Base-by-base conservation (phyloP, 225 moss, liverwort and hornwort species). In the Neckera pumila region DNA sequence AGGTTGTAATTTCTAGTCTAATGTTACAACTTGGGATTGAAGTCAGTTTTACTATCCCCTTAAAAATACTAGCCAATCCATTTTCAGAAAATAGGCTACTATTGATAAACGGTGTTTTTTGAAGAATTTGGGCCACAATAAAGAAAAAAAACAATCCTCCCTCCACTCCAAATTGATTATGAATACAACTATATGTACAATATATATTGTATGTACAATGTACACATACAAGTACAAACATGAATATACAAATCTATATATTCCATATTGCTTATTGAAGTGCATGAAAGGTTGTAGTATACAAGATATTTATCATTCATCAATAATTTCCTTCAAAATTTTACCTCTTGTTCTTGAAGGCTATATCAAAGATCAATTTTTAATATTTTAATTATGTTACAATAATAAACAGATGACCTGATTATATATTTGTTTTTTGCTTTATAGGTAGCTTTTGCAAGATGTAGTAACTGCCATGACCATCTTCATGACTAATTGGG, bases 81-180 rank as follows among this genome's bases (percentile, higher is more conserved):
- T 33, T 34, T 6, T 3, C 47, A 65, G 3, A 33, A 34, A 34
- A 34, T 17, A 3, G 18, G 4, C 6, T 34, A 18, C 9, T 0
- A 34, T 34, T 65, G 5, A 10, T 0, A 36, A 3, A 34, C 0
- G 0, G 1, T 64, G 10, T 2, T 64, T 33, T 3, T 1, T 33
- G 5, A 2, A 33, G 31, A 64, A 33, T 33, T 0, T 1, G 4
- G 1, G 3, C 10, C 0, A 34, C 0, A 5, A 63, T 16, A 16
- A 63, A 4, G 3, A 5, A 63, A 17, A 56, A 33, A 64, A 64
- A 17, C 16, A 33, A 63, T 63, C 33, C 10, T 8, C 8, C 9
- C 17, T 3, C 8, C 9, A 28, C 30, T 14, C 62, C 2, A 34
- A 33, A 34, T 34, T 64, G 34, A 64, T 33, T 33, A 33, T 33